Percentiles rank a stretch among this genome's conserved stretches.
These are phyloP conservation scores for Osmanthus fragrans DNA, from an alignment of 257 asterid species.

Conservation along the genomic window DNA sequence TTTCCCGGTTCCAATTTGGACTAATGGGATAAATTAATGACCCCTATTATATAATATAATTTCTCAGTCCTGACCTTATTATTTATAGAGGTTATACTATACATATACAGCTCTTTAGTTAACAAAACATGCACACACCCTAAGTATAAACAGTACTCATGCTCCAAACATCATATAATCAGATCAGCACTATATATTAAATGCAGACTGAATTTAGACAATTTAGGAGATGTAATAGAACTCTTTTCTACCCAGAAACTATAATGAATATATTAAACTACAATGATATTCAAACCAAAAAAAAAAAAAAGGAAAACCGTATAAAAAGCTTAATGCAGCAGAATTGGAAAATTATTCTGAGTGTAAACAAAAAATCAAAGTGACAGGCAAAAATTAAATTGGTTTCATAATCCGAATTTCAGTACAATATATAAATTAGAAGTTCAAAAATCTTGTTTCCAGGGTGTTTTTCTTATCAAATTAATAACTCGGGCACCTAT, in stretches of 20 bases:
- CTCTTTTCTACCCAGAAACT: conserved; percentile 11
- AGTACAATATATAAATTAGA: background rate
- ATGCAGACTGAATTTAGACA: conserved; percentile 11
- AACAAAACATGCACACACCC: background rate
- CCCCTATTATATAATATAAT: no score
- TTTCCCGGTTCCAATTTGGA: background rate
- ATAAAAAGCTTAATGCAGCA: background rate
- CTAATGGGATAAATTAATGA: no score
- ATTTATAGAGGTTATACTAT: no score
- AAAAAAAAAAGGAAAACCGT: background rate
- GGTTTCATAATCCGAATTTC: background rate
- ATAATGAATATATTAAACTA: background rate
- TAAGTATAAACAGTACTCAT: background rate
- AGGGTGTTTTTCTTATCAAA: background rate
- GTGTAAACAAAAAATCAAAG: background rate
- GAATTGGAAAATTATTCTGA: background rate
- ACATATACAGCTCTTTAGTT: background rate
- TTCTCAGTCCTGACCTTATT: no score
- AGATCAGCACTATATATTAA: conserved; percentile 3
- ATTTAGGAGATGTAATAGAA: background rate
- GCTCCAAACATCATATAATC: background rate
- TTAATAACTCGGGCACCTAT: background rate
- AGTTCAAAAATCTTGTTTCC: background rate
- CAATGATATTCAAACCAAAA: conserved; percentile 13
- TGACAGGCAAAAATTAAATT: background rate